A percentile compares a stretch with the other conserved stretches of the same genome.
phyloP scores from a whole-genome alignment of 2,329 filamentous ascomycete species.

The Hyphodiscus sp. region DNA sequence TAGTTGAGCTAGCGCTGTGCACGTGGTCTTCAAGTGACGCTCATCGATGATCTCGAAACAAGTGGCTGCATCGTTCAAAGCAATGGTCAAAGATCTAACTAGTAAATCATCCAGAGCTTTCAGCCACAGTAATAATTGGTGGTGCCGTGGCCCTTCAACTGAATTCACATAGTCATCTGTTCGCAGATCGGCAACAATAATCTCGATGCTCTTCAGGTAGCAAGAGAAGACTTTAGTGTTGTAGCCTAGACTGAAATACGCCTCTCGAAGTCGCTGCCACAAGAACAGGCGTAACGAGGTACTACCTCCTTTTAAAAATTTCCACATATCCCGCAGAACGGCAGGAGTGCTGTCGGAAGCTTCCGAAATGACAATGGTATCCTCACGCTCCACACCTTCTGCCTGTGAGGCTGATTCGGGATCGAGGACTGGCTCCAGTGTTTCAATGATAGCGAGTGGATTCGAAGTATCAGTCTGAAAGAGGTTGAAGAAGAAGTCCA shows the following conservation, averaged over 20 bases:
- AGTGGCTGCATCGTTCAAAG: conserved; percentile 55
- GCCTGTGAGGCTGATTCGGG: conserved; percentile 48
- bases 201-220: conserved; percentile 76
- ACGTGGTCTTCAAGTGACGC: conserved; percentile 66
- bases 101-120: conserved; percentile 75
- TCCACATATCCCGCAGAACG: conserved; percentile 68
- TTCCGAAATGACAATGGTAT: conserved; percentile 6
- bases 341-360: conserved; percentile 23
- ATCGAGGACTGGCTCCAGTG: conserved; percentile 85
- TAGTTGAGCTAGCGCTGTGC: conserved; percentile 64
- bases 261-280: conserved; percentile 85
- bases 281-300: conserved; percentile 79
- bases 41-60: conserved; percentile 82
- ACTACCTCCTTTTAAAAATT: conserved; percentile 75
- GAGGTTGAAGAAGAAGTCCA: conserved; percentile 90
- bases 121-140: conserved; percentile 67
- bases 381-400: conserved; percentile 14
- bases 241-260: conserved; percentile 81
- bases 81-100: conserved; percentile 61
- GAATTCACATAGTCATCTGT: conserved; percentile 48
- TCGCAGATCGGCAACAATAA: conserved; percentile 67
- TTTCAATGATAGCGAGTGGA: conserved; percentile 81
- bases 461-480: conserved; percentile 80
- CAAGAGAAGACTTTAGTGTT: conserved; percentile 84
- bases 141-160: conserved; percentile 57